A percentile compares a stretch with the other conserved stretches of the same genome.
phyloP scores from a whole-genome alignment of 805 yeast genomes.

The Candida railenensis region DNA sequence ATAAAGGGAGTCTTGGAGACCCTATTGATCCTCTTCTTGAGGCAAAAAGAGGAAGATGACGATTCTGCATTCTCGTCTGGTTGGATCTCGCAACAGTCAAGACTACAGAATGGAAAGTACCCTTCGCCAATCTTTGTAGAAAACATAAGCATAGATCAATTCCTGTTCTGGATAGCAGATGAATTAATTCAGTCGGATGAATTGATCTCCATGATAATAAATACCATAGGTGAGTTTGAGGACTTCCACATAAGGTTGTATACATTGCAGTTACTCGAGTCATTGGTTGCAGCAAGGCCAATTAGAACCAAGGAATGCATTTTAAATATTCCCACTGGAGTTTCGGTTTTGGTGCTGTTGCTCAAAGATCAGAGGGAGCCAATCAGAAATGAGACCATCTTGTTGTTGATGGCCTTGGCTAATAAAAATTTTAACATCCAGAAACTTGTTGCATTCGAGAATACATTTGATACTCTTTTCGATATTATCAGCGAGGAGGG shows the following conservation, averaged over 20 bases:
- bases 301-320: conserved; percentile 70
- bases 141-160: conserved; percentile 68
- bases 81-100: conserved; percentile 73
- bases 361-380: conserved; percentile 63
- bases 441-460: conserved; percentile 91
- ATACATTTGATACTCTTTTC: conserved; percentile 80
- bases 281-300: conserved; percentile 76
- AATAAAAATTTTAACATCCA: conserved; percentile 84
- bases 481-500: conserved; percentile 84
- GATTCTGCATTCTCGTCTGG: conserved; percentile 60
- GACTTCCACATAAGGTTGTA: conserved; percentile 82
- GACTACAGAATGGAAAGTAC: conserved; percentile 73
- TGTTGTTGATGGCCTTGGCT: conserved; percentile 79
- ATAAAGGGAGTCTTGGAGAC: conserved; percentile 85
- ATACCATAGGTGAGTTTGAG: conserved; percentile 46
- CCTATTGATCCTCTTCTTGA: conserved; percentile 72
- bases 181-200: conserved; percentile 66
- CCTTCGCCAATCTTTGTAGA: conserved; percentile 69
- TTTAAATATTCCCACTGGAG: conserved; percentile 71
- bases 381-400: conserved; percentile 81
- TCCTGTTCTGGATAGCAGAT: conserved; percentile 93
- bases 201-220: conserved; percentile 25
- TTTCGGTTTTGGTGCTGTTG: conserved; percentile 67
- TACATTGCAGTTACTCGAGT: conserved; percentile 80
- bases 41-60: conserved; percentile 54